Evolutionary conservation across 495 filamentous ascomycete species (phyloP), one percentile per base, ranked within the genome.

Genomic region (Penicillium egyptiacum): DNA sequence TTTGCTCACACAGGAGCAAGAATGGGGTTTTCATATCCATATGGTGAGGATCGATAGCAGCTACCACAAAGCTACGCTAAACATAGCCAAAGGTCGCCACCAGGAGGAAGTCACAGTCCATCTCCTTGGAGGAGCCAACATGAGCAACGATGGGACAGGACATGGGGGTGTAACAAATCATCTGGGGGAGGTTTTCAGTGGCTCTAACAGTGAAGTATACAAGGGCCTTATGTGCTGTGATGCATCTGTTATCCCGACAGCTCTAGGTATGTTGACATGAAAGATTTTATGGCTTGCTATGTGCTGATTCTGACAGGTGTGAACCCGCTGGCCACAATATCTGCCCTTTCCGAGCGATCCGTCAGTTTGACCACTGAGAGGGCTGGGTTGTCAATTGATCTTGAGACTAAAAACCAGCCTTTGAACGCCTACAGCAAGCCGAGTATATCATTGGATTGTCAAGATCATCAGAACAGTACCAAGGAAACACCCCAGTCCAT

Each of bases 271-370:
- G 56, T 44, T 12, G 4, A 11, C 26, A 23, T 4, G 7, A 6
- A 48, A 10, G 2, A 14, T 3, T 19, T 43, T 25, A 12, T 14
- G 6, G 37, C 35, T n/a, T 48, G 5, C 23, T 30, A 16, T 17
- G 16, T 39, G 14, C 45, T 48, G 7, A 48, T 23, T 19, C 1
- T 39, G 16, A 22, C 7, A 62, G 55, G 61, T 20, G 83, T 83
- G 12, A 89, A 89, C 61, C 85, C 85, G n/a, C 81, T 87, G 54
- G 87, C 84, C 16, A 90, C 86, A 3, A 88, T 88, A 37, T 79
- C 86, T 0, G 85, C 86, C 19, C 75, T 90, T 23, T 83, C 86
- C 0, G 85, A 88, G 68, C 76, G 86, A 30, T 81, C 79, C 0
- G 75, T 88, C 10, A 79, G 81, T 49, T 66, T 70, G 3, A 77